Evolutionary conservation across 176 grass and related monocot genomes (phyloP), one percentile per base, ranked within the genome.

Genomic region (Bromus sterilis): DNA sequence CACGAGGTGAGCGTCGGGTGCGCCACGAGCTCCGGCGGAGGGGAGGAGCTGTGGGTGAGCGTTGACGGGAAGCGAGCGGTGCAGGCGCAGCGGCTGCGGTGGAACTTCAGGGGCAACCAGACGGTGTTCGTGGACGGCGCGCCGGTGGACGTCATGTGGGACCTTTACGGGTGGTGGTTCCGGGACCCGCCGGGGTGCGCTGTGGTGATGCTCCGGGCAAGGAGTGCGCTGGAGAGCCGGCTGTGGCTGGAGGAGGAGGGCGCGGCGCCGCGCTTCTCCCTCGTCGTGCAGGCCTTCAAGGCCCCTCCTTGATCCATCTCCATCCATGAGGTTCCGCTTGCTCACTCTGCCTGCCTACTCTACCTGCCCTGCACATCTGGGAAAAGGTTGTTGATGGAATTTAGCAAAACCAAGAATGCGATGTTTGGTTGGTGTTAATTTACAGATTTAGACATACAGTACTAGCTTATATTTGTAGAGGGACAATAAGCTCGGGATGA

Each of bases 61-160:
- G 71, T 98, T 20, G 95, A 95, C 90, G 87, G 85, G 21, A 98
- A 89, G 76, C 69, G 90, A 4, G 92, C 89, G 1, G 88, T 98
- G 59, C 87, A 91, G 61, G 88, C 91, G 65, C 80, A 84, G 31
- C 74, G 90, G 41, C 81, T 98, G 30, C 85, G 77, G 43, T 94
- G 92, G 92, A 98, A 98, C 74, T 98, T 98, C 61, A 48, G 95
- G 33, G 95, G 92, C 15, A 98, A 98, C 77, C 95, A 98, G 88
- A 98, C 95, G 5, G 86, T 98, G n/a, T 98, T 98, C 83, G 83
- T 98, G 23, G 95, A 98, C 40, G 90, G 95, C 48, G 78, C 75
- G 12, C 95, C 92, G 28, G 81, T 98, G 9, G 92, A 98, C 82
- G 74, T 98, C 30, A 91, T 94, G 88, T 98, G 95, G 96, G 96